Evolutionary conservation across 2,329 filamentous ascomycete species (phyloP).

Genomic region (Magnaporthiopsis incrustans): DNA sequence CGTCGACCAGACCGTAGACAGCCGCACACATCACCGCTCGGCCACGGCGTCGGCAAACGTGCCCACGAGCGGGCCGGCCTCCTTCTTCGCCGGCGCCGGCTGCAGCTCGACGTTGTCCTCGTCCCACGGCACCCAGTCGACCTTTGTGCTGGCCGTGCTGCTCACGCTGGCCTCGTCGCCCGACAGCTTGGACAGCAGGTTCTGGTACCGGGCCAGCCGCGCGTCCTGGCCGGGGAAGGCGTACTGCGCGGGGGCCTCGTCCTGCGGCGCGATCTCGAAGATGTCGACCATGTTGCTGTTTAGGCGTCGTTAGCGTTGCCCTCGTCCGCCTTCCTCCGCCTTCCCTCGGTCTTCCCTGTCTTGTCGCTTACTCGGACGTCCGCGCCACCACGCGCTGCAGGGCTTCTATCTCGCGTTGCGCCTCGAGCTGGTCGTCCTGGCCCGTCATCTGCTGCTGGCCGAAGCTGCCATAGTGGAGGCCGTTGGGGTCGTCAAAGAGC

Average conservation of each 20-base stretch:
- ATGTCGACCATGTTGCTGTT: conserved; percentile 59
- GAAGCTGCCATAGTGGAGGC: conserved; percentile 55
- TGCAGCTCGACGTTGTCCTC: conserved; percentile 41
- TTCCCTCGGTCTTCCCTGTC: too few relatives aligned
- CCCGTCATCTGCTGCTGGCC: conserved; percentile 44
- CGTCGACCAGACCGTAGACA: too few relatives aligned
- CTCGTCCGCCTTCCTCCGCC: too few relatives aligned
- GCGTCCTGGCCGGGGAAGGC: conserved; percentile 47
- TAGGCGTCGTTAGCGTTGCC: not conserved
- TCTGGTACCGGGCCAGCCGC: conserved; percentile 50
- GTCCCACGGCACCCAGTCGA: conserved; percentile 46
- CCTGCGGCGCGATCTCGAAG: conserved; percentile 54
- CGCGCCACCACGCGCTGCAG: conserved; percentile 55
- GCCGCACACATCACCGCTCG: not conserved
- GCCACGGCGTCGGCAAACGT: conserved; percentile 51
- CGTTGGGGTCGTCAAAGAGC: conserved; percentile 53
- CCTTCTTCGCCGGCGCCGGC: conserved; percentile 28
- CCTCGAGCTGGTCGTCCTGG: conserved; percentile 53
- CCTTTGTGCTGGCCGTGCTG: conserved; percentile 25
- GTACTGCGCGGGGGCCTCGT: conserved; percentile 32
- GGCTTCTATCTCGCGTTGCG: conserved; percentile 56
- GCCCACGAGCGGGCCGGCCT: conserved; percentile 42
- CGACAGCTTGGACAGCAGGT: conserved; percentile 52
- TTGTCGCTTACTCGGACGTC: conserved; percentile 51
- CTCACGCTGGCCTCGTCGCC: conserved; percentile 28